Base-by-base conservation (phyloP, 805 yeast species). In the Yarrowia divulgata region DNA sequence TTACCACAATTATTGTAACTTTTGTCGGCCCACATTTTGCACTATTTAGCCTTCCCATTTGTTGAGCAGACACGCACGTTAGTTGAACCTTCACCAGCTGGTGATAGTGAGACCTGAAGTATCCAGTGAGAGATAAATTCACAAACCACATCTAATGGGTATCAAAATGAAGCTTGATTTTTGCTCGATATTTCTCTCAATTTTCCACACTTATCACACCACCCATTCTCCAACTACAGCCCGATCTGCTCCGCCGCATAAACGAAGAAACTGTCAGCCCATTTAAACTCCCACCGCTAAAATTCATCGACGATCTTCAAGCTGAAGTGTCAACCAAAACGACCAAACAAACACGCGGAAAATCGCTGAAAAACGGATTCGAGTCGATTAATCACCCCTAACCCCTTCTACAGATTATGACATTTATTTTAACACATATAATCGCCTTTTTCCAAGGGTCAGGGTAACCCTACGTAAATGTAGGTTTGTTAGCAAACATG, bases 401-500 rank as follows among this genome's bases (percentile, higher is more conserved):
- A 23, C 4, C 29, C 29, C 29, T 2, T 4, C 29, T 23, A 23
- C 29, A 23, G 29, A 23, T 23, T 23, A 23, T 4, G 29, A 23
- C 29, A 23, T 2, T 4, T 23, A 4, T 23, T 23, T 4, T 2
- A 23, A 2, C 29, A 2, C 29, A 23, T 23, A 2, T 23, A 23
- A 23, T 23, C 29, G 29, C 4, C 29, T 23, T 23, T 23, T 4
- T 23, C 29, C 29, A 5, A 49, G 54, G 39, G 54, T n/a, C 42
- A 18, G 23, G 60, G 60, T 13, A 54, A 54, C 45, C 29, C 19
- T 54, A 54, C 18, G 2, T 7, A 7, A 3, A 8, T 37, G 23
- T 16, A 54, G 64, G 49, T 40, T 57, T 18, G 37, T 42, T 19
- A 57, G 64, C 64, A 57, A 57, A 57, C 64, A 57, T 57, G 35